These are phyloP conservation scores for Eucalyptus regnans DNA, from an alignment of 345 rosid genomes.

Conservation along the genomic window DNA sequence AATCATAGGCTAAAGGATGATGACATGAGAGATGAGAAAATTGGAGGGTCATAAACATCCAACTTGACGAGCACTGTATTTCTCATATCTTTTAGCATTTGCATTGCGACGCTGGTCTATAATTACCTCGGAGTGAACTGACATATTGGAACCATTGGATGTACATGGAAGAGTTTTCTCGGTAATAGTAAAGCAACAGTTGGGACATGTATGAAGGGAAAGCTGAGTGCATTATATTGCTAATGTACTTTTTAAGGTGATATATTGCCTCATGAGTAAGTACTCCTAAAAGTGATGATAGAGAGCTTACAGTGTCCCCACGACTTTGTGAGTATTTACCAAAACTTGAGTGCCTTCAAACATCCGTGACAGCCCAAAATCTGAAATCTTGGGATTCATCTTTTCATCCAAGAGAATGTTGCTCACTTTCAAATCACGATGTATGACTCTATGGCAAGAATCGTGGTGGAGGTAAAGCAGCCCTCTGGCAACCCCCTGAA, in stretches of 20 bases:
- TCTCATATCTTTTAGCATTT: background rate
- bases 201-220: background rate
- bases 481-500: conserved; percentile 14
- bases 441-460: conserved; percentile 25
- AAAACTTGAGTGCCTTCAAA: background rate
- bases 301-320: background rate
- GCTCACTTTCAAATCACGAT: background rate
- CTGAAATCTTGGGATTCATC: background rate
- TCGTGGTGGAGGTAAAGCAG: conserved; percentile 31
- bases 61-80: background rate
- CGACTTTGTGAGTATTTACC: background rate
- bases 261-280: background rate
- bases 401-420: background rate
- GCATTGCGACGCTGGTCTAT: background rate
- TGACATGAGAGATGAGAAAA: background rate
- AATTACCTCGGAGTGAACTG: background rate
- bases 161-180: background rate
- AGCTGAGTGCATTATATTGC: background rate
- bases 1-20: background rate
- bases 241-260: background rate
- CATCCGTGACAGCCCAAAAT: background rate
- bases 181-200: background rate
- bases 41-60: background rate
- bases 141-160: background rate
- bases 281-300: background rate